phyloP scores from a whole-genome alignment of 2,329 filamentous ascomycete genomes.

The Paecilomyces dactylethromorphus region DNA sequence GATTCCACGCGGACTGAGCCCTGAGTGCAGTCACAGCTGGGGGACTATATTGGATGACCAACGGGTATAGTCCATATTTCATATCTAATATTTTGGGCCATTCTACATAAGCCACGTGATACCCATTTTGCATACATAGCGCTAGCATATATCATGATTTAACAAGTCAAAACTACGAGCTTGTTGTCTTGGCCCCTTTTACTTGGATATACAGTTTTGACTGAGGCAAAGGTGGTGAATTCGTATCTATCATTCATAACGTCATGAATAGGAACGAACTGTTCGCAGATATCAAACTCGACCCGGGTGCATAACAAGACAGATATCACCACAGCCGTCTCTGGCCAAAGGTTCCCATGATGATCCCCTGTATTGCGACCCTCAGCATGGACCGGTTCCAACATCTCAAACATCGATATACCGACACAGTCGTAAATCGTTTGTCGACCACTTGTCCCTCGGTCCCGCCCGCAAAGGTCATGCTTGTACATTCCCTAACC shows the following conservation, averaged over 20 bases:
- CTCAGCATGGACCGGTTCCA: not conserved
- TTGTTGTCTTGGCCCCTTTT: slow-evolving; percentile 7
- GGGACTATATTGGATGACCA: not conserved
- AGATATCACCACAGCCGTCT: not conserved
- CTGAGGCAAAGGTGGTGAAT: slow-evolving; percentile 13
- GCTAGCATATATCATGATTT: not conserved
- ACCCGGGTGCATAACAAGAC: not conserved
- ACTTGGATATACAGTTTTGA: not conserved
- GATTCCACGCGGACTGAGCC: slow-evolving; percentile 2
- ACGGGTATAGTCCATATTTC: not conserved
- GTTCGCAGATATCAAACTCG: not conserved
- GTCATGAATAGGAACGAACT: slow-evolving; percentile 19
- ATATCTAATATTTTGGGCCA: not conserved
- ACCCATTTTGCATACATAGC: not conserved
- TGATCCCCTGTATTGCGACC: not conserved
- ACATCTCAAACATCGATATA: not conserved
- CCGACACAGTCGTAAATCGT: not conserved
- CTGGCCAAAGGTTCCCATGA: not conserved
- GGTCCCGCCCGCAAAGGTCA: not conserved
- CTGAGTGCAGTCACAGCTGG: not conserved
- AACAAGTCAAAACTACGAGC: not conserved
- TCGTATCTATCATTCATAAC: slow-evolving; percentile 25
- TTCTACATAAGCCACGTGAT: not conserved
- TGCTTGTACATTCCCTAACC: not conserved
- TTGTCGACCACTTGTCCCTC: not conserved